A percentile compares a stretch with the other conserved stretches of the same genome.
phyloP scores from a whole-genome alignment of 768 basidiomycete species.

The Pisolithus marmoratus region DNA sequence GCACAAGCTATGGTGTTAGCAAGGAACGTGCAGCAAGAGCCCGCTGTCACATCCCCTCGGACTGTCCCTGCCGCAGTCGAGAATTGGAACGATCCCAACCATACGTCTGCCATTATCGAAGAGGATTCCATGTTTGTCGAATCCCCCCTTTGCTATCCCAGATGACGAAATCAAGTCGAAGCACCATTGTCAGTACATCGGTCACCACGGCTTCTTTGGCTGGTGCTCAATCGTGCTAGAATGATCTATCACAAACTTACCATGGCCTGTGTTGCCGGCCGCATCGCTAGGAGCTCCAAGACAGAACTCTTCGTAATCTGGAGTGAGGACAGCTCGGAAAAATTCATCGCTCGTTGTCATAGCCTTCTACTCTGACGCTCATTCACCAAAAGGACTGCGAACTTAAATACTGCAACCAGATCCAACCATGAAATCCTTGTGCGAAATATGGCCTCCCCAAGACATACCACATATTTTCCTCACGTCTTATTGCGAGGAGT shows the following conservation, averaged over 20 bases:
- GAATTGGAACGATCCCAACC: constrained; percentile 96
- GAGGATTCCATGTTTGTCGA: constrained; percentile 95
- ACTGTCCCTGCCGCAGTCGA: no score
- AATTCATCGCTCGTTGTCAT: constrained; percentile 94
- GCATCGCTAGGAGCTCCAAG: constrained; percentile 92
- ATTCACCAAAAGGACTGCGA: no score
- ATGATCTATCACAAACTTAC: constrained; percentile 98
- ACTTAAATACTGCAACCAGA: no score
- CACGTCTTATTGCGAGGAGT: no score
- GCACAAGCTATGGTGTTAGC: constrained; percentile 93
- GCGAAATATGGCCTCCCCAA: no score
- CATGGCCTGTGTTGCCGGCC: constrained; percentile 92
- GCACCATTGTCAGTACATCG: constrained; percentile 83
- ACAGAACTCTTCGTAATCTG: constrained; percentile 96
- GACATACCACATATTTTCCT: no score
- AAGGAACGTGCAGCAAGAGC: constrained; percentile 87
- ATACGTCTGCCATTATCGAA: constrained; percentile 88
- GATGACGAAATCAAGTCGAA: constrained; percentile 92
- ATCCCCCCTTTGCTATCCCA: no score
- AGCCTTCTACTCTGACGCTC: no score
- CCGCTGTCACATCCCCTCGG: constrained; percentile 88
- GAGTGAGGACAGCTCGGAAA: constrained; percentile 98
- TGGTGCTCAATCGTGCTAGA: constrained; percentile 93
- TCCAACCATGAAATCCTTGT: no score
- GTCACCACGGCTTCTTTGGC: constrained; percentile 94